Evolutionary conservation across 768 basidiomycete species (phyloP).

Genomic region (Pholiota microspora): DNA sequence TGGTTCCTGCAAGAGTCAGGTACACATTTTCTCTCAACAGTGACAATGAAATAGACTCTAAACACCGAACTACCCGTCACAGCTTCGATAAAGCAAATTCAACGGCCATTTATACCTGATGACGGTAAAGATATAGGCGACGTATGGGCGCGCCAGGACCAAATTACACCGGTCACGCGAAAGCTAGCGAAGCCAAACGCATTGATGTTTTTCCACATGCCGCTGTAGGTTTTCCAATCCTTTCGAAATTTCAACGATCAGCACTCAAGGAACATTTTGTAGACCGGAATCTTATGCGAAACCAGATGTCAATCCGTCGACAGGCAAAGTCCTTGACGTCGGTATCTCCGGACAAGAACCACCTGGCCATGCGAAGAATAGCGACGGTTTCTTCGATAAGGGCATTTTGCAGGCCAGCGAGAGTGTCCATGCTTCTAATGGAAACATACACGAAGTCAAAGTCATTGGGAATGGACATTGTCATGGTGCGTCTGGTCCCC

Average conservation of each 20-base stretch:
- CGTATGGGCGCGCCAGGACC: constrained; percentile 62
- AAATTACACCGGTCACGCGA: constrained; percentile 49
- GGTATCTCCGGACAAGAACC: constrained; percentile 62
- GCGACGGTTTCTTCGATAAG: constrained; percentile 82
- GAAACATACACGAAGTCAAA: constrained; percentile 69
- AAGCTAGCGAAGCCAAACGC: constrained; percentile 90
- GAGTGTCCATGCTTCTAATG: constrained; percentile 55
- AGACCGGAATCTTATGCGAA: constrained; percentile 74
- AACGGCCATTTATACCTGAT: constrained; percentile 84
- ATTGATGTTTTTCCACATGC: constrained; percentile 98
- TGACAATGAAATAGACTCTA: too few relatives aligned
- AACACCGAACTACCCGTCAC: too few relatives aligned
- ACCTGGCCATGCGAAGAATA: constrained; percentile 63
- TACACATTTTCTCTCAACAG: constrained; percentile 27
- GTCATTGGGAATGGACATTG: constrained; percentile 89
- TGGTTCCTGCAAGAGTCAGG: constrained; percentile 89
- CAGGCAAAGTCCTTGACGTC: constrained; percentile 63
- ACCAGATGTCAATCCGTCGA: constrained; percentile 64
- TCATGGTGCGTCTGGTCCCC: constrained; percentile 73
- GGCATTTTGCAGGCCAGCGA: constrained; percentile 73
- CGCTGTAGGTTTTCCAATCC: constrained; percentile 51
- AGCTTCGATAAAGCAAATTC: constrained; percentile 67
- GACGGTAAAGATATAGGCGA: constrained; percentile 65
- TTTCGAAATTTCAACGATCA: too few relatives aligned
- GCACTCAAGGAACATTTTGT: constrained; percentile 1